Evolutionary conservation across 2,329 filamentous ascomycete genomes (phyloP), one percentile per base, ranked within the genome.

Genomic region (Sordariomycetes sp.): DNA sequence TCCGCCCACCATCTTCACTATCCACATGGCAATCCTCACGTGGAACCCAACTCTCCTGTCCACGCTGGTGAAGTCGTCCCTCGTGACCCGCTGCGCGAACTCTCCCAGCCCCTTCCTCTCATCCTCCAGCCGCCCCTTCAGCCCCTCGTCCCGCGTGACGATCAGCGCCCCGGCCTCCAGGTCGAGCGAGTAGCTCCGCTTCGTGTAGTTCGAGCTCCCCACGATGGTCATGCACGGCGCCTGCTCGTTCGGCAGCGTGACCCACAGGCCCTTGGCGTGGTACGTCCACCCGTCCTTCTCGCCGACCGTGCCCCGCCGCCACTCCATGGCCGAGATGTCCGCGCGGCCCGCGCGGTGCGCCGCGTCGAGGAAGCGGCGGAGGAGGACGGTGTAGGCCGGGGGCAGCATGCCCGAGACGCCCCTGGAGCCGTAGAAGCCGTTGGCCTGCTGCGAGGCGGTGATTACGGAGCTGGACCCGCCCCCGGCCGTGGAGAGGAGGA

Each of bases 181-280:
- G 71, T 99, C 94, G 50, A 97, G 81, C 48, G 87, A 87, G 72
- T 99, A 97, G 67, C 90, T 95, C 34, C 94, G 80, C 70, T 94
- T 92, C 0, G 94, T 99, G 71, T 97, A 99, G 69, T 99, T 99
- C 11, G 88, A 94, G 68, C 89, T 95, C 1, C 94, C 94, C 1
- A 99, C 82, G 20, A 97, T 78, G 35, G 86, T 95, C 58, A 97
- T 78, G 54, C 87, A 86, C 0, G 91, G 91, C 46, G 85, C 74
- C 40, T 77, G 70, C 53, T 87, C 81, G 1, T 78, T 76, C 0
- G 87, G 82, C 58, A 93, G 77, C 0, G 89, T 90, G 28, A 97
- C 79, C 93, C 93, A 97, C 2, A 97, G 77, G 0, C 94, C 94
- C 72, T 99, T 99, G 54, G 94, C 94, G 66, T 99, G 94, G 71